These are phyloP conservation scores for Powellomyces hirtus DNA, from an alignment of 192 early-diverging fungal species.

Conservation along the genomic window DNA sequence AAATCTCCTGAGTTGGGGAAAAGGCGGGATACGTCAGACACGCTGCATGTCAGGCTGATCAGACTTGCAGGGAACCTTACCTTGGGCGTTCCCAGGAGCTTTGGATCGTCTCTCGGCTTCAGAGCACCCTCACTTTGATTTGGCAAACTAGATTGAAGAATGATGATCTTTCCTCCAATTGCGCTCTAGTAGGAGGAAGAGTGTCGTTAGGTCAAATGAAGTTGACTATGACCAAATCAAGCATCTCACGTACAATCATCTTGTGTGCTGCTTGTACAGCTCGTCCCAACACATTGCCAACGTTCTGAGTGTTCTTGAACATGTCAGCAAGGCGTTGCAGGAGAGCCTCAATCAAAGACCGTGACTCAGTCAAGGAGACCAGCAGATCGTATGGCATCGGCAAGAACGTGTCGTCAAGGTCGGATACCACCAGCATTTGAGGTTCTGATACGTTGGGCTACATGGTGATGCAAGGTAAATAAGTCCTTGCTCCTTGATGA, in stretches of 20 bases:
- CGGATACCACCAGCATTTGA: constrained; percentile 91
- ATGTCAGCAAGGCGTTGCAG: constrained; percentile 72
- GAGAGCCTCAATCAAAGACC: constrained; percentile 66
- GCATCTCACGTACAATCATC: constrained; percentile 60
- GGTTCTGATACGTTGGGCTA: constrained; percentile 67
- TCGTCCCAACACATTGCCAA: constrained; percentile 76
- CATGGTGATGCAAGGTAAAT: neutral
- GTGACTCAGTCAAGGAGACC: constrained; percentile 84
- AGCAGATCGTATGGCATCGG: constrained; percentile 88
- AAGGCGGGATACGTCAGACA: neutral
- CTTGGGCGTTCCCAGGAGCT: constrained; percentile 84
- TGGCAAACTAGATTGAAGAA: constrained; percentile 78
- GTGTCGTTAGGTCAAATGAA: neutral
- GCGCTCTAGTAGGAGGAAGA: constrained; percentile 44
- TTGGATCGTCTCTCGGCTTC: constrained; percentile 82
- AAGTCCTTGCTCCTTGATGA: neutral
- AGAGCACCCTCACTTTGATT: constrained; percentile 77
- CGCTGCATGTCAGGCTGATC: neutral
- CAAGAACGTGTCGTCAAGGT: constrained; percentile 86
- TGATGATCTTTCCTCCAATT: constrained; percentile 88
- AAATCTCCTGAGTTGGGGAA: constrained; percentile 61
- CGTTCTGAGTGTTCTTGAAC: constrained; percentile 80
- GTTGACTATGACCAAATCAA: neutral
- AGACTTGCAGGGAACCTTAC: constrained; percentile 40
- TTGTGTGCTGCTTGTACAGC: constrained; percentile 82